Evolutionary conservation across 768 basidiomycete genomes (phyloP).

Genomic region (Scleroderma bovista): DNA sequence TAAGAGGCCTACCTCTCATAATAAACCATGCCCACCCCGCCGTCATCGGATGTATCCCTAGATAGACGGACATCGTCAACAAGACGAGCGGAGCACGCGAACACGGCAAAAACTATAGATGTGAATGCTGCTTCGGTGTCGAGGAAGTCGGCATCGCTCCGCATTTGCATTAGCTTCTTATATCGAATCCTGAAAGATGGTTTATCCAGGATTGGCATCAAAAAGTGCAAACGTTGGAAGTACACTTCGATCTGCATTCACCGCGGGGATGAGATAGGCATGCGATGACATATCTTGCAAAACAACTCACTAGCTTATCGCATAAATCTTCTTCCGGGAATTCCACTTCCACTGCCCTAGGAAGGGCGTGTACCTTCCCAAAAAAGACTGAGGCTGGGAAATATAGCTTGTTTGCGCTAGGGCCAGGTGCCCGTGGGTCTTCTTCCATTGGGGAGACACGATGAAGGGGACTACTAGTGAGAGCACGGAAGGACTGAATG

Average conservation of each 20-base stretch:
- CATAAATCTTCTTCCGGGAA: constrained; percentile 81
- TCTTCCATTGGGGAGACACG: constrained; percentile 83
- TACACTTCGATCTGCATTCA: constrained; percentile 71
- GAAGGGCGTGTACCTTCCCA: constrained; percentile 78
- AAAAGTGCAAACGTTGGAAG: constrained; percentile 81
- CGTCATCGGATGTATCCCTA: constrained; percentile 60
- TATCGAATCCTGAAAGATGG: constrained; percentile 75
- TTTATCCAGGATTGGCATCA: constrained; percentile 85
- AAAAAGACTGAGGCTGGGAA: constrained; percentile 87
- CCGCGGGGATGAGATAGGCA: constrained; percentile 18
- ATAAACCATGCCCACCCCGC: constrained; percentile 85
- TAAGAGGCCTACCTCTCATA: constrained; percentile 66
- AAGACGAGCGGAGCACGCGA: constrained; percentile 80
- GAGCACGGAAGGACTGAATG: constrained; percentile 79
- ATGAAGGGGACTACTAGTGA: constrained; percentile 67
- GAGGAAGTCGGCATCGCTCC: constrained; percentile 44
- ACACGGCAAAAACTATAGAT: constrained; percentile 80
- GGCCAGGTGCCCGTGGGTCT: constrained; percentile 72
- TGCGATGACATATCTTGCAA: constrained; percentile 9
- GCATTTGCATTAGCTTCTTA: constrained; percentile 67
- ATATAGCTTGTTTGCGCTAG: constrained; percentile 79
- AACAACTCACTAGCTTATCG: constrained; percentile 68
- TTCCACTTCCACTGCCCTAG: constrained; percentile 81
- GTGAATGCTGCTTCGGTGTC: constrained; percentile 70
- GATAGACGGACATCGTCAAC: constrained; percentile 68